Base-by-base conservation (phyloP, 2,329 filamentous ascomycete genomes). In the Byssothecium circinans region DNA sequence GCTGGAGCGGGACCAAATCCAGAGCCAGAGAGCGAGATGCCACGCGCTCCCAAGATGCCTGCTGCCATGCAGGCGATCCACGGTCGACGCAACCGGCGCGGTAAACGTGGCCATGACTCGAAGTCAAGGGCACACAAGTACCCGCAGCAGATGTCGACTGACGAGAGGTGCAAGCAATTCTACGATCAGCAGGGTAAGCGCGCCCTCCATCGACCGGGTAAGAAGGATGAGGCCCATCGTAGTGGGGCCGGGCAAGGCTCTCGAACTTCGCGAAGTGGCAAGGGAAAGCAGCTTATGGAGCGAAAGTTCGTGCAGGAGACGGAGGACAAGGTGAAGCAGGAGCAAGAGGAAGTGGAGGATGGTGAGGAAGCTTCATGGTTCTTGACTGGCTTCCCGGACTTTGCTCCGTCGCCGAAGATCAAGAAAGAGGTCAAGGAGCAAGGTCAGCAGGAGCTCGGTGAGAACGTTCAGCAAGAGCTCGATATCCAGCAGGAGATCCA, bases 381-480 rank as follows among this genome's bases (percentile, higher is more conserved):
- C 11, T 40, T 45, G 15, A 22, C 30, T 15, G 43, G 35, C 10
- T 45, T 40, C 38, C 43, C 36, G 34, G 43, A 45, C 20, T 18
- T 14, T 15, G 5, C 4, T 23, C 10, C 23, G 23, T n/a, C 19
- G 42, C 14, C n/a, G 18, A 41, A 34, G 32, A 15, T n/a, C 5
- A 30, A 20, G 27, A 43, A 39, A 22, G 20, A 11, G 20, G 27
- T 39, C 12, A 27, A 8, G 33, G 23, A 39, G 20, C 23, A 25
- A 10, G 23, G 5, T 25, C 23, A 25, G 23, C 23, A 25, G 23
- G 10, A 25, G 23, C 23, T 25, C 10, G 23, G 23, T n/a, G n/a
- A n/a, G n/a, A n/a, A n/a, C n/a, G n/a, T n/a, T n/a, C n/a, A n/a
- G n/a, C n/a, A n/a, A n/a, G n/a, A n/a, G n/a, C n/a, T n/a, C n/a